Conservation (phyloP, 1,284 basidiomycete species). For the Coriolopsis trogii region DNA sequence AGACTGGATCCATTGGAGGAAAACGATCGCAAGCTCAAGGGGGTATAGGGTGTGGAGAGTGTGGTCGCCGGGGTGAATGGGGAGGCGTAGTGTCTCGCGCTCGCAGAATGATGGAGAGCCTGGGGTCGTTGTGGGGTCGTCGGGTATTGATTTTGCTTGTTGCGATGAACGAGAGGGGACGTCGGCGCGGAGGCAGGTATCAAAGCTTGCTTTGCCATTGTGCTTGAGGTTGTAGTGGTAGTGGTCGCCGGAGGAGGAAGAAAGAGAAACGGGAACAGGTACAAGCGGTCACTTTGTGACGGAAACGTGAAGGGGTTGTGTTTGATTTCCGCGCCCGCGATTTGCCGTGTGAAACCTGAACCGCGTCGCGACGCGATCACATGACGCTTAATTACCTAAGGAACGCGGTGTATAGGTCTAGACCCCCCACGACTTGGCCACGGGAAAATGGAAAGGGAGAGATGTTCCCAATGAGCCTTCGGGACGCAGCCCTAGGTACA, state of each 20-base stretch:
- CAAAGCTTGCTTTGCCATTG: constrained; percentile 34
- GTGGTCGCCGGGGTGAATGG: constrained; percentile 46
- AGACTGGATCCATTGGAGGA: constrained; percentile 57
- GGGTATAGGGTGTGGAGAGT: constrained; percentile 61
- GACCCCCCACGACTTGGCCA: no score
- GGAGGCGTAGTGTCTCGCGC: constrained; percentile 40
- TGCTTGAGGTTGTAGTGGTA: constrained; percentile 30
- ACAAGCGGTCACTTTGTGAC: constrained; percentile 22
- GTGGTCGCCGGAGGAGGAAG: constrained; percentile 23
- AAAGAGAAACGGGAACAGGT: constrained; percentile 13
- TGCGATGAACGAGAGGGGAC: constrained; percentile 45
- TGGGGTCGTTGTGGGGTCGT: constrained; percentile 51
- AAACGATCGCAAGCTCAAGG: constrained; percentile 64
- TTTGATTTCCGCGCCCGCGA: constrained; percentile 32
- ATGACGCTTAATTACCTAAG: constrained; percentile 22
- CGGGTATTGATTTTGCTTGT: constrained; percentile 41
- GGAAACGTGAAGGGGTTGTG: constrained; percentile 28
- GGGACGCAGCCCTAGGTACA: not conserved
- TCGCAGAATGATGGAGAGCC: constrained; percentile 40
- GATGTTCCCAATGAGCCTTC: no score
- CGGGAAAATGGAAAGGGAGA: no score
- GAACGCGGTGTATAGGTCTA: constrained; percentile 14
- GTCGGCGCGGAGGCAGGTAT: constrained; percentile 49
- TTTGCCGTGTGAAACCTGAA: constrained; percentile 22
- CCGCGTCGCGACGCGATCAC: constrained; percentile 33